Base-by-base conservation (phyloP, 257 asterid species). In the Nicotiana benthamiana region DNA sequence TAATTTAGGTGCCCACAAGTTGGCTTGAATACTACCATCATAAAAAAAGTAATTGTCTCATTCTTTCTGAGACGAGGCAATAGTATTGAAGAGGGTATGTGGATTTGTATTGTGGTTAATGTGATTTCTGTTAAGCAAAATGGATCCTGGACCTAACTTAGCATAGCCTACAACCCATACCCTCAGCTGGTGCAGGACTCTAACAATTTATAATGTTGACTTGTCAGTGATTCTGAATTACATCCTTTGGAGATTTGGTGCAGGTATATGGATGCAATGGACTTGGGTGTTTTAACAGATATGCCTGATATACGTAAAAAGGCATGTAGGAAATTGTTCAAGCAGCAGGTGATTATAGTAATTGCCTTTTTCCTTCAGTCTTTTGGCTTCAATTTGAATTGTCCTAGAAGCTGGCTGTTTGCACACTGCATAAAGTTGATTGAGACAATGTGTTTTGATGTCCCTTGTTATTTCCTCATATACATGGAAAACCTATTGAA, bases 241-340 rank as follows among this genome's bases (percentile, higher is more conserved):
- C 22, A 0, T 72, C 34, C 3, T 0, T 46, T 46, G 60, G 24
- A 46, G 12, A 13, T 72, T 72, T 72, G 36, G 22, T 72, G 36
- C 77, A 92, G 98, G 89, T 92, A 92, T 77, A 89, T 95, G 93
- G 88, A 90, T 82, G 88, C 82, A 28, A 90, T 85, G 94, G 97
- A 93, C 56, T 87, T 91, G 82, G 97, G 97, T 17, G 94, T 91
- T 62, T 82, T 95, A 87, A 89, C 81, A 64, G 96, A 88, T 83
- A 89, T 95, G 97, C 95, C 92, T 54, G 88, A 84, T 84, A 91
- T 95, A 86, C 90, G 90, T 63, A 87, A 78, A 68, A 95, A 89
- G 82, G 97, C 98, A 79, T 83, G 88, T 77, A 61, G 60, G 67
- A 95, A 92, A 85, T 85, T 92, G 86, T 84, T 82, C 85, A 92